These are phyloP conservation scores for Candida sp. DNA, from an alignment of 1,139 yeast species.

Conservation along the genomic window DNA sequence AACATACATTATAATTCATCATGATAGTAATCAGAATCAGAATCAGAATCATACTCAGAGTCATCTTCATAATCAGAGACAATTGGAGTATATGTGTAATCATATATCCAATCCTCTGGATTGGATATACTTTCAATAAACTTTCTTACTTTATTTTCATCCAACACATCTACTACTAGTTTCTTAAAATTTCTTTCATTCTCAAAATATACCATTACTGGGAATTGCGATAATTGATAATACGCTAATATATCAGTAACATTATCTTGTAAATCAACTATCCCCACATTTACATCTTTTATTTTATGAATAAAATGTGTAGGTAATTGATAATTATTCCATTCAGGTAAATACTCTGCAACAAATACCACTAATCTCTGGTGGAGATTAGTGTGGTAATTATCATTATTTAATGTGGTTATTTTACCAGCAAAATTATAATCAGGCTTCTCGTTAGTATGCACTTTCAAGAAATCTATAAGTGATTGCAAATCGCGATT, in stretches of 20 bases:
- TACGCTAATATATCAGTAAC: slow-evolving; percentile 17
- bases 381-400: slow-evolving; percentile 4
- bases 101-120: not conserved
- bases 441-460: slow-evolving; percentile 15
- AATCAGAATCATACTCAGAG: not conserved
- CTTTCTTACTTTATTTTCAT: not conserved
- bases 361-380: slow-evolving; percentile 26
- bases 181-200: slow-evolving; percentile 18
- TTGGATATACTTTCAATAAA: not conserved
- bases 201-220: slow-evolving; percentile 27
- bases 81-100: not conserved
- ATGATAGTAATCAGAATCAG: no score
- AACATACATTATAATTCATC: not conserved
- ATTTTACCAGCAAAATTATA: slow-evolving; percentile 14
- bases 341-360: slow-evolving; percentile 19
- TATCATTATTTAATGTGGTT: slow-evolving; percentile 6
- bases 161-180: slow-evolving; percentile 13
- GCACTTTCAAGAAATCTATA: slow-evolving; percentile 7
- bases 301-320: slow-evolving; percentile 32
- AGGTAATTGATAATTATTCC: slow-evolving; percentile 31
- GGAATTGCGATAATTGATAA: slow-evolving; percentile 30
- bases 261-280: slow-evolving; percentile 22
- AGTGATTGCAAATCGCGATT: slow-evolving; percentile 23
- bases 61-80: not conserved
- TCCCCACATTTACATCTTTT: slow-evolving; percentile 11